Base-by-base conservation (phyloP, 148 eudicot genomes). In the Rhododendron ferrugineum region DNA sequence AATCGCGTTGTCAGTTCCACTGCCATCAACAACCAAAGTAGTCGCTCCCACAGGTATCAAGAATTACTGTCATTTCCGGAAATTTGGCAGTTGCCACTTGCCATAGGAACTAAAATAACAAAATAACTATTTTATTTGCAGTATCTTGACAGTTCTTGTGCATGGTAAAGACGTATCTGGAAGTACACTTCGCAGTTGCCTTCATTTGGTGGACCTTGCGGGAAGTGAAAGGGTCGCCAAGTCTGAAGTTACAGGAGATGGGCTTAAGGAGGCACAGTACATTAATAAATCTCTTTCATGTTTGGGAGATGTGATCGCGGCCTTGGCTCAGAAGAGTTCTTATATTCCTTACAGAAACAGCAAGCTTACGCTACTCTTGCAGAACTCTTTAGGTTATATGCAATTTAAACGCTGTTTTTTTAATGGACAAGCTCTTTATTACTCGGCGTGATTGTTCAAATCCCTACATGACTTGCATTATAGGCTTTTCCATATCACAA, bases 191-290 rank as follows among this genome's bases (percentile, higher is more conserved):
- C 91, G 82, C 50, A 92, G 99, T 86, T 90, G 93, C 90, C 96
- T 96, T 70, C 94, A 96, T 89, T 91, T 96, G 87, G 97, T 96
- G 72, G 99, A 96, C 88, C 93, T 96, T 81, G 98, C 97, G 22
- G 97, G 96, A 73, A 96, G 93, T 46, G 94, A 90, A 84, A 84
- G 90, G 70, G 89, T 89, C 28, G 94, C 88, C 75, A 91, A 87
- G 82, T 92, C 94, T 13, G 95, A 91, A 87, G 92, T 90, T 42
- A 87, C 87, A 1, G 93, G 93, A 11, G 92, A 91, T 42, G 89
- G 90, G 28, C 93, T 91, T 78, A 85, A 86, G 81, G 93, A 92
- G 84, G 90, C 93, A 37, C 91, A 88, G 82, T 82, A 88, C 74
- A 88, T 90, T 78, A 92, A 96, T 83, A 92, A 90, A 85, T 96